These are phyloP conservation scores for Begonia loranthoides DNA, from an alignment of 306 rosid genomes.

Conservation along the genomic window DNA sequence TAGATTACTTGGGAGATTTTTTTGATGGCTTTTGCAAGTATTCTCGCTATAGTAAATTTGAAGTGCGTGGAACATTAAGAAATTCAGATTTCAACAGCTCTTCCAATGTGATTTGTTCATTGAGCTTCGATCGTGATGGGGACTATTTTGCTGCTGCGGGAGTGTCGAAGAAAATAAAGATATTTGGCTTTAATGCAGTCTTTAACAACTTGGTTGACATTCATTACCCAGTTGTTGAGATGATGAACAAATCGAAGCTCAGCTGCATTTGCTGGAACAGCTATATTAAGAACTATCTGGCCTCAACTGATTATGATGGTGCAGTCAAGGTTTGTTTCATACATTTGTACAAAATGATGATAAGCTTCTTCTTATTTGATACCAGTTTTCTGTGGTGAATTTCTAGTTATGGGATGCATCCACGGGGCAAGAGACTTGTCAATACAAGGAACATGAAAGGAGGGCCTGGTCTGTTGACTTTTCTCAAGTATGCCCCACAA, in stretches of 20 bases:
- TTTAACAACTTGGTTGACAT: constrained; percentile 61
- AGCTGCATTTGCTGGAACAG: constrained; percentile 94
- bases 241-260: constrained; percentile 68
- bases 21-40: constrained; percentile 93
- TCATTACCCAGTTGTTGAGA: constrained; percentile 80
- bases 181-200: constrained; percentile 69
- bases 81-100: constrained; percentile 63
- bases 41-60: constrained; percentile 71
- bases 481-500: constrained; percentile 71
- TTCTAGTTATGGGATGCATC: constrained; percentile 92
- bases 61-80: constrained; percentile 75
- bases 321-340: constrained; percentile 51
- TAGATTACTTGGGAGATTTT: constrained; percentile 56
- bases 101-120: constrained; percentile 71
- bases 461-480: constrained; percentile 99
- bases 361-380: background rate
- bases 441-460: constrained; percentile 55
- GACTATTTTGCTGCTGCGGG: constrained; percentile 95
- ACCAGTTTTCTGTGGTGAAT: constrained; percentile 13
- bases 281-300: constrained; percentile 84
- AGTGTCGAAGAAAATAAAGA: constrained; percentile 78
- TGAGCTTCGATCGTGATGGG: constrained; percentile 85
- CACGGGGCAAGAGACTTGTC: constrained; percentile 70
- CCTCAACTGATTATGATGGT: constrained; percentile 89
- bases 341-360: background rate